phyloP scores from a whole-genome alignment of 768 basidiomycete genomes.

The Mycena olivaceomarginata region DNA sequence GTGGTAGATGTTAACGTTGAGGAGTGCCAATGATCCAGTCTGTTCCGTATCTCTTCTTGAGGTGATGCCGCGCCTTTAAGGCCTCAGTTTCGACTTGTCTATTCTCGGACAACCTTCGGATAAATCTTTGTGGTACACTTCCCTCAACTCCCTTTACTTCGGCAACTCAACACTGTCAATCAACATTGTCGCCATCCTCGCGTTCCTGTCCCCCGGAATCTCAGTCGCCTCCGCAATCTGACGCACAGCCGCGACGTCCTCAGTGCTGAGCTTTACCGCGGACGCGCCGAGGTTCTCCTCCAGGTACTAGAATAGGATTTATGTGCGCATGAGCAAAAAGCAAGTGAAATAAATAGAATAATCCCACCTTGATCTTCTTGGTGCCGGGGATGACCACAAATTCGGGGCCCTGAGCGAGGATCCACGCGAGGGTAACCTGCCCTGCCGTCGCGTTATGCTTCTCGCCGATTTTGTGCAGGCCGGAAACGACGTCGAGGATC shows the following conservation, averaged over 20 bases:
- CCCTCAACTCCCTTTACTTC: conserved; percentile 1
- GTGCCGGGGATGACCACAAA: conserved; percentile 68
- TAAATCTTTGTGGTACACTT: background rate
- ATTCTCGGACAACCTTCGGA: background rate
- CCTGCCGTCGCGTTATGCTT: conserved; percentile 60
- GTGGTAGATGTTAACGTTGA: too few relatives aligned
- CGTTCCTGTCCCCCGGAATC: conserved; percentile 42
- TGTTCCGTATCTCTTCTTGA: too few relatives aligned
- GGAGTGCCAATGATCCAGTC: too few relatives aligned
- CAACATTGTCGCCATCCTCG: background rate
- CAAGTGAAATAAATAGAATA: conserved; percentile 7
- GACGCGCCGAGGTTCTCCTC: conserved; percentile 54
- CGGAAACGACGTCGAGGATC: conserved; percentile 58
- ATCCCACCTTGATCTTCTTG: conserved; percentile 55
- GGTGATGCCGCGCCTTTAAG: too few relatives aligned
- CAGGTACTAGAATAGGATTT: conserved; percentile 51
- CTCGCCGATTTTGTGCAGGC: conserved; percentile 55
- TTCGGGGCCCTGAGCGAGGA: conserved; percentile 64
- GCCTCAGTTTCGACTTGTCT: background rate
- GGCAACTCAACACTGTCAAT: conserved; percentile 32
- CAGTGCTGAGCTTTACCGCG: conserved; percentile 47
- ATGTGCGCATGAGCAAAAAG: background rate
- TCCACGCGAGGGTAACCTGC: conserved; percentile 68
- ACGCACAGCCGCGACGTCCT: conserved; percentile 53
- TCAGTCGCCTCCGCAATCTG: conserved; percentile 50